A percentile compares a stretch with the other conserved stretches of the same genome.
These are phyloP conservation scores for Tylopilus sp. DNA, from an alignment of 1,284 basidiomycete genomes.

Conservation along the genomic window DNA sequence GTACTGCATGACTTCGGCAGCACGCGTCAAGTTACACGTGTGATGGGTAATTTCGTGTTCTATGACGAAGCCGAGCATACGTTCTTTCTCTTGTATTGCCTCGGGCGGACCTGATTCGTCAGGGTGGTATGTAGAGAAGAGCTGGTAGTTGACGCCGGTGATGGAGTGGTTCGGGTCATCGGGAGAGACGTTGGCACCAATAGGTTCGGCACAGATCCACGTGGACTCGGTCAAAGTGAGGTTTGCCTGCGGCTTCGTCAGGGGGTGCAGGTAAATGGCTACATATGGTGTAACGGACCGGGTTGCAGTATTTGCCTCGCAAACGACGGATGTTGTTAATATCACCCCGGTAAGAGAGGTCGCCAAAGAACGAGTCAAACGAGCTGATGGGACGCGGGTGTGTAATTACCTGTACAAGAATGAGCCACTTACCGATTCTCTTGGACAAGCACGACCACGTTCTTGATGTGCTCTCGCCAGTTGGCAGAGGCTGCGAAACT, in stretches of 20 bases:
- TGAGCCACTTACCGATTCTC: conserved; percentile 23
- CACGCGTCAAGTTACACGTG: conserved; percentile 18
- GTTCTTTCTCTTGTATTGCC: conserved; percentile 4
- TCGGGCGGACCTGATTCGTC: conserved; percentile 12
- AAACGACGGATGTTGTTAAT: conserved; percentile 25
- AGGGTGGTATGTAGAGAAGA: conserved; percentile 25
- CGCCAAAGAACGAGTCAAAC: conserved; percentile 29
- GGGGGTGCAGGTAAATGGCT: not conserved
- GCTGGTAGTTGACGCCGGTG: conserved; percentile 24
- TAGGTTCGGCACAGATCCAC: conserved; percentile 20
- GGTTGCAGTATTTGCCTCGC: conserved; percentile 22
- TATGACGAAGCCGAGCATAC: conserved; percentile 23
- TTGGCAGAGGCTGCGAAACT: conserved; percentile 8
- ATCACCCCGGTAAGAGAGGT: conserved; percentile 25
- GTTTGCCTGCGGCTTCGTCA: conserved; percentile 14
- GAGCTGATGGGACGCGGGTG: conserved; percentile 7
- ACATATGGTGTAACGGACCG: conserved; percentile 8
- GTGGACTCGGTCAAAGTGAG: conserved; percentile 5
- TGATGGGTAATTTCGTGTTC: conserved; percentile 22
- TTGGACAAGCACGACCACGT: conserved; percentile 28
- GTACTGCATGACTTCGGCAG: conserved; percentile 21
- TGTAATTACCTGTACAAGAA: not conserved
- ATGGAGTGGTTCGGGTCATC: conserved; percentile 28
- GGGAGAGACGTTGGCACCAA: conserved; percentile 21
- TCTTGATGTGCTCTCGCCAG: conserved; percentile 25